phyloP scores from a whole-genome alignment of 78 protist genomes.

The Mantamonas sphyraenae region DNA sequence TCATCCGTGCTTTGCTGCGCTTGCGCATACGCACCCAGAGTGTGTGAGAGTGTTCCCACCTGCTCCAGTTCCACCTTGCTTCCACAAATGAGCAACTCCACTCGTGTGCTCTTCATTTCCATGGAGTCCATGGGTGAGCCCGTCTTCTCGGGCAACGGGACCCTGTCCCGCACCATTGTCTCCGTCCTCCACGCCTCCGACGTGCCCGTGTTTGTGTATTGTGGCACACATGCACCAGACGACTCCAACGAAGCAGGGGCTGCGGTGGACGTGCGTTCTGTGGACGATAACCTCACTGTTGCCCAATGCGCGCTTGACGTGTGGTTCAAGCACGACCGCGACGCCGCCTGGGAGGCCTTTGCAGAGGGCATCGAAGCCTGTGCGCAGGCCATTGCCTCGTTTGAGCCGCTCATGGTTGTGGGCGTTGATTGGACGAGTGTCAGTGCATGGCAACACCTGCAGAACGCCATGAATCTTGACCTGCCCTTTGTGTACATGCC shows the following conservation, averaged over 20 bases:
- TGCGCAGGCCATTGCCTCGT: not conserved
- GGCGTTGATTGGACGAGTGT: constrained; percentile 4
- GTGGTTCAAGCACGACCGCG: not conserved
- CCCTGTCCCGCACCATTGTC: not conserved
- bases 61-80: too few species aligned
- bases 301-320: not conserved
- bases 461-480: not conserved
- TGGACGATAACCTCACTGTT: not conserved
- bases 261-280: not conserved
- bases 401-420: not conserved
- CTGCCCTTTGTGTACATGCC: not conserved
- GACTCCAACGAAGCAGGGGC: not conserved
- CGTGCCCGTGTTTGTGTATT: not conserved
- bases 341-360: not conserved
- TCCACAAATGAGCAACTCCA: too few species aligned
- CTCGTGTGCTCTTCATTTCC: not conserved
- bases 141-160: constrained; percentile 2
- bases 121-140: not conserved
- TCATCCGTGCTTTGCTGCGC: too few species aligned
- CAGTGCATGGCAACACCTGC: not conserved
- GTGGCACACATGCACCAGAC: not conserved
- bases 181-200: not conserved
- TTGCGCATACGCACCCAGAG: too few species aligned
- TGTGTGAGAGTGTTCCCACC: too few species aligned
- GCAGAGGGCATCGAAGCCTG: not conserved